Conservation (phyloP, 768 basidiomycete species). For the Serendipita sp. region DNA sequence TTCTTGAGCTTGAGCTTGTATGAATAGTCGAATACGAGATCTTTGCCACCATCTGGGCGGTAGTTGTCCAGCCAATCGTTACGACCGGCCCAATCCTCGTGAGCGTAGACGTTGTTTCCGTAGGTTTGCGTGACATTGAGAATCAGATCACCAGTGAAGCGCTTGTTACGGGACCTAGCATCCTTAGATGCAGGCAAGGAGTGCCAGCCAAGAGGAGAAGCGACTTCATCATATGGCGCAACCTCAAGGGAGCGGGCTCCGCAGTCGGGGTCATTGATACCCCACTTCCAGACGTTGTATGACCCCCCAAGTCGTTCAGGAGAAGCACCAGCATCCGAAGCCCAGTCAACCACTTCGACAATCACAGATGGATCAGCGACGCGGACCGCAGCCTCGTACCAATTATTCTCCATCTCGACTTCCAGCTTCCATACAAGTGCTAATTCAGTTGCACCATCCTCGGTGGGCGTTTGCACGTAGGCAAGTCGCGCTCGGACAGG, state of each 20-base stretch:
- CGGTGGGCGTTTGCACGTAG: slow-evolving; percentile 66
- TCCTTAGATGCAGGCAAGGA: slow-evolving; percentile 56
- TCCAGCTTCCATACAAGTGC: slow-evolving; percentile 85
- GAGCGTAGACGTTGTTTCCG: slow-evolving; percentile 87
- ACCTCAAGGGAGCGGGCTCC: slow-evolving; percentile 44
- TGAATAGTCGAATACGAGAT: slow-evolving; percentile 48
- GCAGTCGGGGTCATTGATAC: slow-evolving; percentile 67
- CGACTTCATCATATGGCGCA: slow-evolving; percentile 59
- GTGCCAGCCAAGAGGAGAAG: slow-evolving; percentile 90
- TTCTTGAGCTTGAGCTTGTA: slow-evolving; percentile 56
- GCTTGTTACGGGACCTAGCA: slow-evolving; percentile 28
- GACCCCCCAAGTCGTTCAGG: slow-evolving; percentile 27
- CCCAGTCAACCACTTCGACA: slow-evolving; percentile 90
- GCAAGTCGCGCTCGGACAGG: slow-evolving; percentile 70
- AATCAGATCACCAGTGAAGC: slow-evolving; percentile 17
- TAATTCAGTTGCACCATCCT: slow-evolving; percentile 37
- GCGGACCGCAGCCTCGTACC: slow-evolving; percentile 85
- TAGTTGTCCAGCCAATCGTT: slow-evolving; percentile 54
- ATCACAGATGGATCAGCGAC: slow-evolving; percentile 59
- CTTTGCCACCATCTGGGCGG: slow-evolving; percentile 52
- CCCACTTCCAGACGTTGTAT: slow-evolving; percentile 68
- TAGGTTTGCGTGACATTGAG: slow-evolving; percentile 64
- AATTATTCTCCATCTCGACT: slow-evolving; percentile 88
- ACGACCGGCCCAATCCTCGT: slow-evolving; percentile 80
- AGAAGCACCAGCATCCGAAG: slow-evolving; percentile 42